These are phyloP conservation scores for Umbelopsis vinacea DNA, from an alignment of 192 early-diverging fungal species.

Conservation along the genomic window DNA sequence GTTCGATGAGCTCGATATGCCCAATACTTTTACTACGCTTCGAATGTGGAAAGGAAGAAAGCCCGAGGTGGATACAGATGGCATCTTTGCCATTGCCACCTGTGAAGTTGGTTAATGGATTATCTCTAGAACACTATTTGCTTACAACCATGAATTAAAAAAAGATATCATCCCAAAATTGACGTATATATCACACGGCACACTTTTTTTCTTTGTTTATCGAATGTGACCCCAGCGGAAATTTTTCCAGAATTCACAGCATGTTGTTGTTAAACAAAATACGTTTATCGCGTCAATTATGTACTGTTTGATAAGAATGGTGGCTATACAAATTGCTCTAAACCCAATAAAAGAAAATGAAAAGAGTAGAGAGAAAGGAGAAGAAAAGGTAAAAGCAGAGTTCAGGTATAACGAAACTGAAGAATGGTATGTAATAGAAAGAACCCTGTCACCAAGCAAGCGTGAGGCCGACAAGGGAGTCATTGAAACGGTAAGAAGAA, in stretches of 20 bases:
- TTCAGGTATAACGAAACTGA: neutral
- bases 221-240: too few relatives aligned
- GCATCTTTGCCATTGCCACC: conserved; percentile 31
- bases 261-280: neutral
- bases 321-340: conserved; percentile 7
- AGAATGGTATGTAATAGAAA: neutral
- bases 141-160: too few relatives aligned
- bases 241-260: too few relatives aligned
- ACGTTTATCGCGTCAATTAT: neutral
- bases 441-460: neutral
- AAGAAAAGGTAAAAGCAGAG: neutral
- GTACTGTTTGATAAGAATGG: neutral
- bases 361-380: neutral
- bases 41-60: conserved; percentile 47
- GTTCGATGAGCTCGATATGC: conserved; percentile 34
- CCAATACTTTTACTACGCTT: conserved; percentile 31
- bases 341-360: neutral
- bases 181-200: too few relatives aligned
- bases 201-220: too few relatives aligned
- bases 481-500: neutral
- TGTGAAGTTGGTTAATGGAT: conserved; percentile 31
- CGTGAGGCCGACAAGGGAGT: neutral
- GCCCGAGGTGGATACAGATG: conserved; percentile 39
- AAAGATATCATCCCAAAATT: too few relatives aligned
- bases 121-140: too few relatives aligned